Conservation (phyloP, 352 stramenopile genomes). For the Globisporangium spinosum region DNA sequence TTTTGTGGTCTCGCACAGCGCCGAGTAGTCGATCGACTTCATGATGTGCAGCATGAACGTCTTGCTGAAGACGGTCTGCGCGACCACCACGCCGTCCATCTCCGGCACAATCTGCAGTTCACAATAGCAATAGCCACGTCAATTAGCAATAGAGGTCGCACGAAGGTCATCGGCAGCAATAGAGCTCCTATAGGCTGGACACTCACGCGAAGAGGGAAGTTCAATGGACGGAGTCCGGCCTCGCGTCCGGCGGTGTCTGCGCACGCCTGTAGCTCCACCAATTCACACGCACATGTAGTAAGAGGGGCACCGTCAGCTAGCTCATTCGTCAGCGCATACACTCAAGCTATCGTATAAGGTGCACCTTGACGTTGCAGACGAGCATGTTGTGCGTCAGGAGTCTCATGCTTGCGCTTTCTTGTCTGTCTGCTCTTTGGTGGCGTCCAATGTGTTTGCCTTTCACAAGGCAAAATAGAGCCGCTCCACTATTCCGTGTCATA, state of each 20-base stretch:
- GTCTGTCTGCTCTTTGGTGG: neutral
- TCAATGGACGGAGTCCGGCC: conserved; percentile 52
- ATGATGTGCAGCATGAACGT: conserved; percentile 85
- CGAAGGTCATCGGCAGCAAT: neutral
- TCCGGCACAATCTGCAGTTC: conserved; percentile 58
- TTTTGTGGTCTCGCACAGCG: conserved; percentile 67
- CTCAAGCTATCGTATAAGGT: neutral
- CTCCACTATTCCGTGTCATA: neutral
- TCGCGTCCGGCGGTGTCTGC: conserved; percentile 68
- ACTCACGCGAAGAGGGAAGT: conserved; percentile 75
- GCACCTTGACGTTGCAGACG: conserved; percentile 80
- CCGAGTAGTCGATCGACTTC: conserved; percentile 81
- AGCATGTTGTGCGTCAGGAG: conserved; percentile 89
- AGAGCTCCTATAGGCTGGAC: neutral
- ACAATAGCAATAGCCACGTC: neutral
- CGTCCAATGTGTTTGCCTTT: neutral
- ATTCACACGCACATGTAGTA: neutral
- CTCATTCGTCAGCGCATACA: neutral
- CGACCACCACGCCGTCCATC: conserved; percentile 78
- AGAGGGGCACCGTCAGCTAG: neutral
- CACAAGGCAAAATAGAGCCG: neutral
- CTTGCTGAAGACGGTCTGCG: conserved; percentile 80
- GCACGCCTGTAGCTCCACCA: conserved; percentile 46
- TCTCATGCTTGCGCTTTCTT: conserved; percentile 43
- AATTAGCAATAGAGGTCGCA: neutral